phyloP scores from a whole-genome alignment of 768 basidiomycete species.

The Tulasnella sp. region DNA sequence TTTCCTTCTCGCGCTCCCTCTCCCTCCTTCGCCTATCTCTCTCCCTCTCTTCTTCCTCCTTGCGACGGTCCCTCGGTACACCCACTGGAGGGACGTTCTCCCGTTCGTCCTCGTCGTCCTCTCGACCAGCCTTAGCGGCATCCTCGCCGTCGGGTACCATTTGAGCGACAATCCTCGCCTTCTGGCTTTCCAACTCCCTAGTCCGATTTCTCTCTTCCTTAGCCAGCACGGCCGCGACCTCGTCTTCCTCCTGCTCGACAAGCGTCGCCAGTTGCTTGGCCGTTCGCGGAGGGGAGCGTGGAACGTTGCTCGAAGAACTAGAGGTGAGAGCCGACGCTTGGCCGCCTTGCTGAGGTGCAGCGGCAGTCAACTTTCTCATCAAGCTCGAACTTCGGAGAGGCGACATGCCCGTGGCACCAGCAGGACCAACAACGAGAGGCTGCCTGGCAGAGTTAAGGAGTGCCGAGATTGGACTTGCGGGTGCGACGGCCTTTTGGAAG shows the following conservation, averaged over 20 bases:
- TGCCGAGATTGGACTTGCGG: constrained; percentile 88
- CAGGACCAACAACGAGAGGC: constrained; percentile 60
- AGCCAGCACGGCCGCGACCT: constrained; percentile 6
- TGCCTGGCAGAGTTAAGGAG: constrained; percentile 80
- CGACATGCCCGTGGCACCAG: constrained; percentile 17
- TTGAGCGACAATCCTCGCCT: constrained; percentile 88
- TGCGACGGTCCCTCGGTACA: background rate
- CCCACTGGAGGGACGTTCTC: constrained; percentile 31
- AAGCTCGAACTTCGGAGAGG: constrained; percentile 31
- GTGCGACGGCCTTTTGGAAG: constrained; percentile 93
- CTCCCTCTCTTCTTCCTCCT: constrained; percentile 3
- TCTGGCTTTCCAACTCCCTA: constrained; percentile 82
- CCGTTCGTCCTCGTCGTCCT: constrained; percentile 24
- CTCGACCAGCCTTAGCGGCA: background rate
- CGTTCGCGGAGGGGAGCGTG: constrained; percentile 6
- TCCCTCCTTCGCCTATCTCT: constrained; percentile 3
- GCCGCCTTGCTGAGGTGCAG: constrained; percentile 20
- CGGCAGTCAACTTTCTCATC: constrained; percentile 52
- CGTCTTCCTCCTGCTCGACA: constrained; percentile 38
- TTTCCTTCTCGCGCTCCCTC: background rate
- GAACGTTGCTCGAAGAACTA: background rate
- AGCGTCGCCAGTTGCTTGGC: constrained; percentile 26
- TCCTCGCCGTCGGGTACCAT: constrained; percentile 49
- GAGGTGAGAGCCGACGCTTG: background rate
- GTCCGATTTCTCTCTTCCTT: constrained; percentile 16